These are phyloP conservation scores for Trametes polyzona DNA, from an alignment of 1,284 basidiomycete species.

Conservation along the genomic window DNA sequence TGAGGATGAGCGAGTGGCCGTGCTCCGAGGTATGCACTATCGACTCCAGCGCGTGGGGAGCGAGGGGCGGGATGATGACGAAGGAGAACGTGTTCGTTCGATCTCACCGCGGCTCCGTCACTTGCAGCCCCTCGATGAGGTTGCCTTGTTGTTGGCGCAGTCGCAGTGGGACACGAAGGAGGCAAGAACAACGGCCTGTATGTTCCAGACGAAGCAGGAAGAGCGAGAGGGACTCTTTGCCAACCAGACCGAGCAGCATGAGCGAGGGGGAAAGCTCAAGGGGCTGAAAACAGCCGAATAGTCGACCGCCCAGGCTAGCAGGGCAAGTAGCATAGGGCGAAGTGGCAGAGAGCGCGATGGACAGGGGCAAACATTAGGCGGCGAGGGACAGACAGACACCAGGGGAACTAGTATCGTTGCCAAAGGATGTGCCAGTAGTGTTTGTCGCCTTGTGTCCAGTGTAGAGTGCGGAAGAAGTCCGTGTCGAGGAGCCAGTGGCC, in stretches of 20 bases:
- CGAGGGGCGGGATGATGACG: too few relatives aligned
- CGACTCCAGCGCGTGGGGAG: too few relatives aligned
- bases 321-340: not conserved
- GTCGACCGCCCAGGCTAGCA: not conserved
- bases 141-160: too few relatives aligned
- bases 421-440: not conserved
- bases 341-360: not conserved
- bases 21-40: too few relatives aligned
- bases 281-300: too few relatives aligned
- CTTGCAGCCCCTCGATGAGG: too few relatives aligned
- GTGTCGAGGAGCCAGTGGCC: not conserved
- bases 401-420: not conserved
- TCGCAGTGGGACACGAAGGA: not conserved
- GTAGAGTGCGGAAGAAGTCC: not conserved
- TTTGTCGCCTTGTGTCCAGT: not conserved
- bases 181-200: not conserved
- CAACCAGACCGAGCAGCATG: not conserved
- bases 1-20: too few relatives aligned
- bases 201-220: not conserved
- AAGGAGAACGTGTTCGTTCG: too few relatives aligned
- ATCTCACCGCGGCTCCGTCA: too few relatives aligned
- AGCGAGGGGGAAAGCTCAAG: not conserved
- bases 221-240: not conserved
- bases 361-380: not conserved
- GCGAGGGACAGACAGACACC: not conserved